A percentile compares a stretch with the other conserved stretches of the same genome.
Conservation (phyloP, 179 eudicot species). For the Spergularia azorica region DNA sequence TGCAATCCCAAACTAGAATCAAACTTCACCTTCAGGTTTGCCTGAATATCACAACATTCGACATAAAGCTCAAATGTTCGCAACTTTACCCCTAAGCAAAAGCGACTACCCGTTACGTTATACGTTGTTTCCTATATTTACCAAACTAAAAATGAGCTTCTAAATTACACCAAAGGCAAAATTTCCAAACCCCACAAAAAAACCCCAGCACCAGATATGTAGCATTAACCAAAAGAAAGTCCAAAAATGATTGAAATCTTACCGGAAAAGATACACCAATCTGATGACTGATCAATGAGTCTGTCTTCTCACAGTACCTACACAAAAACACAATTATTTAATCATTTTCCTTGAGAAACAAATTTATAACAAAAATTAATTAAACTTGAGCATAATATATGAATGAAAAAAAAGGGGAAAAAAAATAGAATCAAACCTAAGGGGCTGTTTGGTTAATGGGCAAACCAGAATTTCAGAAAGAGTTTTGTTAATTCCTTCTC, state of each 20-base stretch:
- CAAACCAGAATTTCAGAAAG: slow-evolving; percentile 72
- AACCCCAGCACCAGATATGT: too few species aligned
- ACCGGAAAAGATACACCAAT: slow-evolving; percentile 85
- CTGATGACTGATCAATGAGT: slow-evolving; percentile 77
- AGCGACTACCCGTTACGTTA: too few species aligned
- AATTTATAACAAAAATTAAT: too few species aligned
- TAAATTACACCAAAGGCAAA: background rate
- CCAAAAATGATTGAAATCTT: slow-evolving; percentile 17
- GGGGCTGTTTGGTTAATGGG: slow-evolving; percentile 81
- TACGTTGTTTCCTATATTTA: too few species aligned
- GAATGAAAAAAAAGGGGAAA: too few species aligned
- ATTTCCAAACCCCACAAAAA: too few species aligned
- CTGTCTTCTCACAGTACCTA: slow-evolving; percentile 71
- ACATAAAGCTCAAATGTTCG: background rate
- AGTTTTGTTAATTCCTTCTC: slow-evolving; percentile 44
- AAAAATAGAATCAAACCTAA: slow-evolving; percentile 7
- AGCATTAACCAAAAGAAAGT: too few species aligned
- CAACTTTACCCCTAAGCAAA: background rate
- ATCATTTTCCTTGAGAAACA: background rate
- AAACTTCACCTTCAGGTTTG: too few species aligned
- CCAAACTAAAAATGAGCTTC: background rate
- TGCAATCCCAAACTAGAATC: too few species aligned
- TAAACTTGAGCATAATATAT: too few species aligned
- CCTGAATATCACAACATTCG: too few species aligned
- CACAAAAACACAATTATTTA: background rate